Conservation (phyloP, 1,284 basidiomycete genomes). For the Leccinum insigne region DNA sequence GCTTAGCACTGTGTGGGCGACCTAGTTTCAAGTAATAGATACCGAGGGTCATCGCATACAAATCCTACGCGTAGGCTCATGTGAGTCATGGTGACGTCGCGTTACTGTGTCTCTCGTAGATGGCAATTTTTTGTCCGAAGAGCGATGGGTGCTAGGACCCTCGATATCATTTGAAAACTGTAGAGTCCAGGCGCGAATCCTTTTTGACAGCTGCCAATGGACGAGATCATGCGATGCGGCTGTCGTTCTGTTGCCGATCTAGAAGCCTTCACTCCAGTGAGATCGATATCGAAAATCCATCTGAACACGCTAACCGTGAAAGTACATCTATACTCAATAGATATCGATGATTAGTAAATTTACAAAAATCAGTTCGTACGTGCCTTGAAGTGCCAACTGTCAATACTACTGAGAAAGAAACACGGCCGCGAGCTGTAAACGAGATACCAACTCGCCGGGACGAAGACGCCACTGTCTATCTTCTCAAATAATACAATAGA, state of each 20-base stretch:
- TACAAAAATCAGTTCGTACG: neutral
- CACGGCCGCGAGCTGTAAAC: neutral
- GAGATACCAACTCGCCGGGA: neutral
- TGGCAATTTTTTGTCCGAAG: neutral
- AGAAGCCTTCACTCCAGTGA: neutral
- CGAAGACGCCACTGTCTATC: neutral
- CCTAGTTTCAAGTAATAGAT: neutral
- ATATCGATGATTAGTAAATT: neutral
- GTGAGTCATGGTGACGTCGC: neutral
- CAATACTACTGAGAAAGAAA: neutral
- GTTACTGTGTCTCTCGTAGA: neutral
- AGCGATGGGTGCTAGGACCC: neutral
- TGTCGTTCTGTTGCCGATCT: neutral
- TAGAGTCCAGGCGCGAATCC: neutral
- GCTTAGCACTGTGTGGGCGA: neutral
- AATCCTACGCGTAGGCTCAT: neutral
- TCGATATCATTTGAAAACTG: neutral
- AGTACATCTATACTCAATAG: neutral
- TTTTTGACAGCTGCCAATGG: neutral
- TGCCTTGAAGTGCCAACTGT: too few species aligned
- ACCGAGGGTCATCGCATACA: neutral
- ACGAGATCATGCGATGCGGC: neutral
- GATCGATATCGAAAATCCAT: neutral
- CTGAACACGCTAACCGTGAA: neutral
- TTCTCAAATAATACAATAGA: neutral